These are phyloP conservation scores for Hygrocybe punicea DNA, from an alignment of 768 basidiomycete genomes.

Conservation along the genomic window DNA sequence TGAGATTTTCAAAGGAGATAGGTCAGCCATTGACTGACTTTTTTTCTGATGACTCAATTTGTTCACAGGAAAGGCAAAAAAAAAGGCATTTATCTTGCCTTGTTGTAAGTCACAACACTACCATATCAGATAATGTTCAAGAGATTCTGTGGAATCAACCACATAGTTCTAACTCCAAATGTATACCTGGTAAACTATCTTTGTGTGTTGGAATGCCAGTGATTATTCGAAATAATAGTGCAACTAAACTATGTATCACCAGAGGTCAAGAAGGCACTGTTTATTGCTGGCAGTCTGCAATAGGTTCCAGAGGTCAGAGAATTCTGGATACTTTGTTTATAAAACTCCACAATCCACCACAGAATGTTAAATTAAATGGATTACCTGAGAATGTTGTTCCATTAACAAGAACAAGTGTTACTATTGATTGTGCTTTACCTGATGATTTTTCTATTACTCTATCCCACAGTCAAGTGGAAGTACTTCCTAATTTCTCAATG, in stretches of 20 bases:
- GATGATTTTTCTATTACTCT: slow-evolving; percentile 17
- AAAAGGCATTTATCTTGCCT: background rate
- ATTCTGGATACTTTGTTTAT: slow-evolving; percentile 20
- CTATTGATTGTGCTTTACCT: slow-evolving; percentile 14
- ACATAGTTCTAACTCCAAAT: slow-evolving; percentile 9
- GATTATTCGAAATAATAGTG: slow-evolving; percentile 26
- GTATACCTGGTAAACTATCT: slow-evolving; percentile 29
- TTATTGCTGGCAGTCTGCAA: slow-evolving; percentile 21
- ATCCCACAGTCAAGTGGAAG: slow-evolving; percentile 21
- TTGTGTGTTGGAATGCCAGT: slow-evolving; percentile 32
- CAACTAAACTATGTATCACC: slow-evolving; percentile 31
- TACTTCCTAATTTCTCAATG: slow-evolving; percentile 28
- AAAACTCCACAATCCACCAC: slow-evolving; percentile 13
- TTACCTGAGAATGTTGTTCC: slow-evolving; percentile 23
- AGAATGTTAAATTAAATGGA: background rate
- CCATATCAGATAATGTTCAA: background rate
- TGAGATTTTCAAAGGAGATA: slow-evolving; percentile 37
- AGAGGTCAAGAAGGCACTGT: slow-evolving; percentile 31
- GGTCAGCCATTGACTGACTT: slow-evolving; percentile 17
- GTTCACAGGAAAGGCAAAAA: background rate
- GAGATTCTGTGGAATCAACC: slow-evolving; percentile 9
- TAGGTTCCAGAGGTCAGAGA: slow-evolving; percentile 11
- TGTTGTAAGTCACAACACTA: background rate
- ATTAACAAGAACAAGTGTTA: slow-evolving; percentile 6
- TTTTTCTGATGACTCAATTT: slow-evolving; percentile 22